Base-by-base conservation (phyloP, 768 basidiomycete genomes). In the Xanthoconium purpureum region DNA sequence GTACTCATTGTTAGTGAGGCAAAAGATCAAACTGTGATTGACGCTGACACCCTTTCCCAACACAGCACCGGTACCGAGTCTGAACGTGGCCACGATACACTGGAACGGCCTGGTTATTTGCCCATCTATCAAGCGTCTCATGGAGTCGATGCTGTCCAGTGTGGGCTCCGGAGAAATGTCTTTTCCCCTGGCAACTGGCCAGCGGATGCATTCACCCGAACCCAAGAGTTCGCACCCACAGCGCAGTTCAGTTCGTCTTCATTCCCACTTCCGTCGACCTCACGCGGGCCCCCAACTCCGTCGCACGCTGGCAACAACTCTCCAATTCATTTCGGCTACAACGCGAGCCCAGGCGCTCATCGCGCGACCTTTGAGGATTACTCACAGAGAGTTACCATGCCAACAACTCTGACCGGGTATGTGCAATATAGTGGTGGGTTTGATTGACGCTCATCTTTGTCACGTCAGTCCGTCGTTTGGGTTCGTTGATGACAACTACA, bases 1-100 rank as follows among this genome's bases (percentile, higher is more conserved):
- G 10, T 30, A 35, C 13, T 33, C 51, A 28, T 35, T 17, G 66
- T 67, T 24, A 60, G 66, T 66, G 28, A 37, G 30, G 42, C 43
- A 36, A 44, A 42, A 24, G 7, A 33, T 46, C 42, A 30, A 30
- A 1, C 10, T 9, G 13, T 50, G 37, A 54, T 55, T 14, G 37
- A 28, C 6, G 28, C 54, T 67, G 39, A 67, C 58, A 17, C 18
- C 14, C 15, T 17, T 50, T 46, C 28, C 50, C 32, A 29, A 53
- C 47, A n/a, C 45, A 65, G 63, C 17, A 30, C 10, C 42, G 45
- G 35, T 14, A 5, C 55, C 44, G 47, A 24, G 20, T 24, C 13
- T 24, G 29, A 48, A 40, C 18, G n/a, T 36, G 44, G 29, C 18
- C 14, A 33, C 14, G 18, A 47, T 46, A 30, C 3, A 11, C 20